Percentiles rank a stretch among this genome's conserved stretches.
Evolutionary conservation across 495 filamentous ascomycete genomes (phyloP).

Genomic region (Aspergillus nanangensis): DNA sequence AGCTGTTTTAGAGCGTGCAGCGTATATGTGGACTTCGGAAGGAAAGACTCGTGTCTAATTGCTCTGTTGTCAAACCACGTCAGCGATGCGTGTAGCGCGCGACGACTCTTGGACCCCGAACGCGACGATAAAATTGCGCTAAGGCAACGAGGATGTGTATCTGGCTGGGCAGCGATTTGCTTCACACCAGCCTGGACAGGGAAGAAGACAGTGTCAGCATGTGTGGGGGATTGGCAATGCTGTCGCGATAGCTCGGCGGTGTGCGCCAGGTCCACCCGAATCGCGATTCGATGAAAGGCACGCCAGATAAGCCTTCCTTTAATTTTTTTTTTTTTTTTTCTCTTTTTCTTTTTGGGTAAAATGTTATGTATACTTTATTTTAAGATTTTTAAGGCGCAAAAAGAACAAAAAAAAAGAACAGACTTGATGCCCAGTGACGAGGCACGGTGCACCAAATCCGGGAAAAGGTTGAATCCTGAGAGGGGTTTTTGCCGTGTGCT

Average conservation of each 20-base stretch:
- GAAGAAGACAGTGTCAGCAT: slow-evolving; percentile 21
- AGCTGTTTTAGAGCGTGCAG: slow-evolving; percentile 30
- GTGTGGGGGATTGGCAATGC: slow-evolving; percentile 35
- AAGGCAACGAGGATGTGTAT: slow-evolving; percentile 17
- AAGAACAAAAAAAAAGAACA: background rate
- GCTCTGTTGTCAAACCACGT: slow-evolving; percentile 49
- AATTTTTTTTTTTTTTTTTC: slow-evolving; percentile 10
- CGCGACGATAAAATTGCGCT: slow-evolving; percentile 24
- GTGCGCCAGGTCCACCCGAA: slow-evolving; percentile 21
- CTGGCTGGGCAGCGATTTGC: slow-evolving; percentile 43
- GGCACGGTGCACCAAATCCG: slow-evolving; percentile 9
- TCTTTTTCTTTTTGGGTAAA: background rate
- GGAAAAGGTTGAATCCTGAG: too few species aligned
- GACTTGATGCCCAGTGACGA: slow-evolving; percentile 20
- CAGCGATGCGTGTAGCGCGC: slow-evolving; percentile 34
- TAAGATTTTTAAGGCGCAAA: too few species aligned
- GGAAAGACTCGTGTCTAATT: slow-evolving; percentile 25
- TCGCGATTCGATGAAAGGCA: slow-evolving; percentile 15
- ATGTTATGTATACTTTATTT: too few species aligned
- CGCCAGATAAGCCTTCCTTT: slow-evolving; percentile 10
- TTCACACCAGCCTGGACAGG: slow-evolving; percentile 39
- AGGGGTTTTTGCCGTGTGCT: too few species aligned
- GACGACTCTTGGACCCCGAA: slow-evolving; percentile 21
- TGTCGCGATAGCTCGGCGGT: slow-evolving; percentile 31
- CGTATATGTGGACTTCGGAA: slow-evolving; percentile 24